A percentile compares a stretch with the other conserved stretches of the same genome.
These are phyloP conservation scores for Coprinopsis sp. DNA, from an alignment of 768 basidiomycete genomes.

Conservation along the genomic window DNA sequence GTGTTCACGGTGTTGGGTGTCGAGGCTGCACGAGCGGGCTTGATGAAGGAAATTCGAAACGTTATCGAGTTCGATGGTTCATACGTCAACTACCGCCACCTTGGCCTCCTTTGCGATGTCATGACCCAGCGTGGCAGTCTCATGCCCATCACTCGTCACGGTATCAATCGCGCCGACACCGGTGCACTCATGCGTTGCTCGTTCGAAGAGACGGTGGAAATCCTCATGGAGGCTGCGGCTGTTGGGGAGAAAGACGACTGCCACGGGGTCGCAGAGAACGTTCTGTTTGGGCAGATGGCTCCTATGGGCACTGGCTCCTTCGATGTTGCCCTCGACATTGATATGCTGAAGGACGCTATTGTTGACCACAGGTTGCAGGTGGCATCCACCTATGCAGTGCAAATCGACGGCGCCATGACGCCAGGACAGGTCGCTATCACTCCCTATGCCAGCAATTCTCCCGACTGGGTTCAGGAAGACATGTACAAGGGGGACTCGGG, in stretches of 20 bases:
- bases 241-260: constrained; percentile 98
- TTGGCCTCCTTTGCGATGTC: constrained; percentile 93
- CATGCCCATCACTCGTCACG: constrained; percentile 99
- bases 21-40: constrained; percentile 91
- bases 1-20: constrained; percentile 93
- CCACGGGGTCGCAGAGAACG: constrained; percentile 97
- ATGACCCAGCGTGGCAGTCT: constrained; percentile 95
- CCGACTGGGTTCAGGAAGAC: constrained; percentile 66
- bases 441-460: constrained; percentile 91
- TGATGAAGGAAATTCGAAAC: constrained; percentile 88
- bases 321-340: constrained; percentile 93
- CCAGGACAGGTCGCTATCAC: constrained; percentile 93
- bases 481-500: constrained; percentile 80
- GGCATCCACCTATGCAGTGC: constrained; percentile 72
- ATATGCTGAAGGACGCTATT: constrained; percentile 98
- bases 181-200: constrained; percentile 98
- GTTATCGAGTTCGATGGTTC: constrained; percentile 99
- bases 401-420: constrained; percentile 84
- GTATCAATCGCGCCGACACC: constrained; percentile 98
- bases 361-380: constrained; percentile 92
- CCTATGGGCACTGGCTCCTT: constrained; percentile 98
- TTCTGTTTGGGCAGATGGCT: constrained; percentile 99
- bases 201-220: constrained; percentile 99
- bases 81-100: constrained; percentile 97
- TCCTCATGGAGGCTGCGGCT: constrained; percentile 97